Evolutionary conservation across 2,329 filamentous ascomycete species (phyloP), one percentile per base, ranked within the genome.

Genomic region (Trichoderma aggressivum): DNA sequence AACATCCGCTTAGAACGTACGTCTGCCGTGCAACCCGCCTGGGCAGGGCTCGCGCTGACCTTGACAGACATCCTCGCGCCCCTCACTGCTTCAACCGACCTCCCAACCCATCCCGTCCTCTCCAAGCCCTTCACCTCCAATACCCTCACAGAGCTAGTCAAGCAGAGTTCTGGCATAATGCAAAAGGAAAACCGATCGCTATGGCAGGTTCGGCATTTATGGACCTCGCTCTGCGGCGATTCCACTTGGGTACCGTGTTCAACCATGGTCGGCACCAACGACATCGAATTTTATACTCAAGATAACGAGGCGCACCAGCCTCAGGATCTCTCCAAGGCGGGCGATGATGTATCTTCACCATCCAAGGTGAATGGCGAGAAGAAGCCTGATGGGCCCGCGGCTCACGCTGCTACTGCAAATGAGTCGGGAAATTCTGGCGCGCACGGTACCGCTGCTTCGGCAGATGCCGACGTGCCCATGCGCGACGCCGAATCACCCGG

Each of bases 201-300:
- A 12, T 93, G 91, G 88, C 89, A 88, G 75, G 90, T 93, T 60
- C 93, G 93, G 78, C 89, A 91, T 74, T 82, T 96, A 64, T 86
- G 93, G 74, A 92, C 91, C 36, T 88, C 88, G 74, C 85, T 96
- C 10, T 89, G 91, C 62, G 93, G 93, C 36, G 93, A 97, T 78
- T 88, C 90, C 73, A 89, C 88, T 16, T 91, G 89, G 89, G 85
- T 87, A 58, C 88, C 89, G 8, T 90, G 88, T 76, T 85, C 85
- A 60, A 82, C 84, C 74, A 86, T 91, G 81, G 81, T 89, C 47
- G 85, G 85, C 1, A 82, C 86, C 6, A 83, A 87, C 74, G 88
- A 91, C 75, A 80, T 84, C 68, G 83, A 86, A 43, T 78, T 90
- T 2, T 91, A 86, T 73, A 84, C 83, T 62, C 83, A 88, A 66